Evolutionary conservation across 305 asterid genomes (phyloP), one percentile per base, ranked within the genome.

Genomic region (Fraxinus xanthoxyloides): DNA sequence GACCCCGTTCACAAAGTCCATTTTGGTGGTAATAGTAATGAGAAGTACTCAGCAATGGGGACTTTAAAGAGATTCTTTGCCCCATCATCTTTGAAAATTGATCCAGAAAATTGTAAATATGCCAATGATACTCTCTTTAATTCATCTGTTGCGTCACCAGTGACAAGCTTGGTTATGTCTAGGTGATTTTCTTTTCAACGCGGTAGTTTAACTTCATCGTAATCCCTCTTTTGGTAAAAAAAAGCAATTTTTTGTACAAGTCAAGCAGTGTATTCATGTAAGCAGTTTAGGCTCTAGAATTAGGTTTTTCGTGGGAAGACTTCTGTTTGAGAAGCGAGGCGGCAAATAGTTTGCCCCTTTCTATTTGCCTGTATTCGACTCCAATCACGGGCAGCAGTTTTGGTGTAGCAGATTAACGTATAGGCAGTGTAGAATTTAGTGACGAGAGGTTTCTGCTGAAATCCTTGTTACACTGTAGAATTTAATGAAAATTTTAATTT

Each of bases 111-210:
- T 84, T 94, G 97, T 91, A 92, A 92, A 81, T 87, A 84, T n/a
- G 78, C 80, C 31, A 85, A 84, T 12, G 92, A 86, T 31, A 13
- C 89, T 46, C 88, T 80, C 65, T 92, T 88, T 51, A 85, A 82
- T 67, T 89, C 95, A 0, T 88, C 95, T 0, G 91, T 80, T 3
- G 91, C 81, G 26, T 78, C 94, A 13, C 61, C 90, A 2, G n/a
- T 90, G 70, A 75, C 92, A 5, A 90, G 85, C 85, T 67, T 94
- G 89, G 97, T 94, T 17, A 89, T 92, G 94, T 90, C 97, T 8
- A 82, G 91, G 84, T 93, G 89, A 93, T 80, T 78, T 34, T 75
- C 13, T 38, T 30, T 12, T 7, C 2, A 4, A 61, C 56, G 38
- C 0, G 10, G 7, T 67, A 26, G 2, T 24, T 48, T 48, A n/a